Percentiles rank a stretch among this genome's conserved stretches.
These are phyloP conservation scores for Ceratobasidium sp. DNA, from an alignment of 1,284 basidiomycete species.

Conservation along the genomic window DNA sequence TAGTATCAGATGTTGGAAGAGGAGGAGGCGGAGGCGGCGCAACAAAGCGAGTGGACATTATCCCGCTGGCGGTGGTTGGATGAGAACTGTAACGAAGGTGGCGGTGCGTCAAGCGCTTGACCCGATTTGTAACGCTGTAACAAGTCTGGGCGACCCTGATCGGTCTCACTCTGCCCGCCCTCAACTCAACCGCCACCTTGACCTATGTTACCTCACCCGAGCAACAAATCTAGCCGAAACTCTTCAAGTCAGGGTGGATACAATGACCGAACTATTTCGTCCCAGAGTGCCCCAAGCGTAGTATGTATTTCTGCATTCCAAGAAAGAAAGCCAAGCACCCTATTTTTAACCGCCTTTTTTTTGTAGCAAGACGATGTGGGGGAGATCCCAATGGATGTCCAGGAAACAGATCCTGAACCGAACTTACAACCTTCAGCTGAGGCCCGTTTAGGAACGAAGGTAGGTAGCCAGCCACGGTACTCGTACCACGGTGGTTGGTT, in stretches of 20 bases:
- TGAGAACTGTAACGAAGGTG: too few relatives aligned
- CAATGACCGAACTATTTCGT: background rate
- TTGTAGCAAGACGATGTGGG: background rate
- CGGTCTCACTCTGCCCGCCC: background rate
- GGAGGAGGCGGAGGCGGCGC: constrained; percentile 6
- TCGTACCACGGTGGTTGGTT: background rate
- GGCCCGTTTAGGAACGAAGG: constrained; percentile 11
- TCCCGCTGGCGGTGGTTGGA: background rate
- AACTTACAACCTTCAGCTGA: constrained; percentile 11
- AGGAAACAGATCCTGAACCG: constrained; percentile 18
- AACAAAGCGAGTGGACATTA: constrained; percentile 38
- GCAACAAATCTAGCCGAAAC: constrained; percentile 1
- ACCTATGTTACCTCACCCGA: constrained; percentile 21
- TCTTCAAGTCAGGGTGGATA: background rate
- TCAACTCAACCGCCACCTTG: background rate
- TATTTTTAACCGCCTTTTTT: background rate
- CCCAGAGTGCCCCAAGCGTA: background rate
- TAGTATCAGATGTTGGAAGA: background rate
- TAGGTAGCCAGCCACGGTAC: background rate
- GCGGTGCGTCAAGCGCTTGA: background rate
- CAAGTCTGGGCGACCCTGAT: background rate
- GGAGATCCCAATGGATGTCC: background rate
- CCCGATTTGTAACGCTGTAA: constrained; percentile 1
- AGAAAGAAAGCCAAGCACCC: background rate
- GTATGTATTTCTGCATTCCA: background rate